phyloP scores from a whole-genome alignment of 2,329 filamentous ascomycete genomes.

The Sporothrix mexicana region DNA sequence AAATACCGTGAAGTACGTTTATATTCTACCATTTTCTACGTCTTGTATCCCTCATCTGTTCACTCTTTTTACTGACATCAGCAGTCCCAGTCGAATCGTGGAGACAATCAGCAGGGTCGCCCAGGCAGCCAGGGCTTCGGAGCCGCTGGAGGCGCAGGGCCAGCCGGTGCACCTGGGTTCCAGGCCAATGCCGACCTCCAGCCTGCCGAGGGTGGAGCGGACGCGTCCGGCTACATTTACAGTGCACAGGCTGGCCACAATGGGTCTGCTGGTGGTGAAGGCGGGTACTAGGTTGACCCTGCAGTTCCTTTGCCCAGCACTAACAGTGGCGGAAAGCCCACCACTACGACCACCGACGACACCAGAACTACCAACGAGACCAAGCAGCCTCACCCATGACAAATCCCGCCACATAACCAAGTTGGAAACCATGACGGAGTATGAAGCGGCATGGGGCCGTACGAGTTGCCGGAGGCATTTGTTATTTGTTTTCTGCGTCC shows the following conservation, averaged over 20 bases:
- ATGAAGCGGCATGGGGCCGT: background rate
- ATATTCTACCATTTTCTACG: background rate
- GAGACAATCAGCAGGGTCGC: conserved; percentile 58
- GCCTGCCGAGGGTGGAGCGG: conserved; percentile 52
- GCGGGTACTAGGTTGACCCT: conserved; percentile 50
- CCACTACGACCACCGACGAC: background rate
- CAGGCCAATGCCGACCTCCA: conserved; percentile 53
- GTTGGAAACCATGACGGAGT: background rate
- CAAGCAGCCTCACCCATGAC: too few species aligned
- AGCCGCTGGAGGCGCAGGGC: conserved; percentile 49
- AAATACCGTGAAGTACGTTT: conserved; percentile 92
- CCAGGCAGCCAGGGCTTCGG: conserved; percentile 62
- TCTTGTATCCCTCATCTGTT: background rate
- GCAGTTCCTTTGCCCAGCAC: background rate
- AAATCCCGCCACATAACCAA: too few species aligned
- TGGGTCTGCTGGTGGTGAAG: conserved; percentile 59
- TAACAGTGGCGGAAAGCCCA: background rate
- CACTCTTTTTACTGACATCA: background rate
- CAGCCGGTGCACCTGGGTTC: conserved; percentile 52
- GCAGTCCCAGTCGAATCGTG: conserved; percentile 79
- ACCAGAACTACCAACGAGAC: background rate
- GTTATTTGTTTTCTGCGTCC: background rate
- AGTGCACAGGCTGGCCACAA: conserved; percentile 62
- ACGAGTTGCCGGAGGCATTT: background rate
- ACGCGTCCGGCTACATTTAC: conserved; percentile 58